Conservation (phyloP, 2,329 filamentous ascomycete species). For the Paraconiothyrium sp. region DNA sequence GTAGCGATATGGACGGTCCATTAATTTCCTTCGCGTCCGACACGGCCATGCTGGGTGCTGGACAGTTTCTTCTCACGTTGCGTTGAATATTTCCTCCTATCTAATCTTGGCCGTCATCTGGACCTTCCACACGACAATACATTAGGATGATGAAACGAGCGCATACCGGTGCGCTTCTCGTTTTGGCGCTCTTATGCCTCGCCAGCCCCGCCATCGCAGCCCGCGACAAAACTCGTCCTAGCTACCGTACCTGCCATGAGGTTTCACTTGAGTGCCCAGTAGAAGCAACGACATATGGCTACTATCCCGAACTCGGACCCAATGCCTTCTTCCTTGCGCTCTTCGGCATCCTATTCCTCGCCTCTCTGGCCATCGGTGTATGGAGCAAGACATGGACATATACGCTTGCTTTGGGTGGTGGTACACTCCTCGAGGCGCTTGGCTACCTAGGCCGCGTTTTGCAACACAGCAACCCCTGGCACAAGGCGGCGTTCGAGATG, state of each 20-base stretch:
- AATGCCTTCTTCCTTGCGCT: conserved; percentile 62
- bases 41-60: conserved; percentile 3
- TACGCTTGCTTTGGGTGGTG: conserved; percentile 57
- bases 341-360: conserved; percentile 58
- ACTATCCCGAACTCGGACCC: conserved; percentile 60
- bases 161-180: background rate
- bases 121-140: background rate
- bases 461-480: conserved; percentile 63
- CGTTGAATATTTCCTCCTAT: background rate
- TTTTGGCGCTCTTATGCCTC: conserved; percentile 3
- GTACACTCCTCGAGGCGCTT: conserved; percentile 60
- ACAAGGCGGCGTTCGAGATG: conserved; percentile 55
- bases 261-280: conserved; percentile 51
- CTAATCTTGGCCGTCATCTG: background rate
- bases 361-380: conserved; percentile 59
- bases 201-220: conserved; percentile 10
- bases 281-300: conserved; percentile 59
- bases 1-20: background rate
- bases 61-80: background rate
- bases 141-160: background rate
- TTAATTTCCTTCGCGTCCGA: background rate
- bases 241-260: conserved; percentile 11
- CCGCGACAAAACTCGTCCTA: conserved; percentile 5
- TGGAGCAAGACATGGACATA: conserved; percentile 64
- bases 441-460: conserved; percentile 66